Base-by-base conservation (phyloP, 495 filamentous ascomycete genomes). In the Penicillium chermesinum region DNA sequence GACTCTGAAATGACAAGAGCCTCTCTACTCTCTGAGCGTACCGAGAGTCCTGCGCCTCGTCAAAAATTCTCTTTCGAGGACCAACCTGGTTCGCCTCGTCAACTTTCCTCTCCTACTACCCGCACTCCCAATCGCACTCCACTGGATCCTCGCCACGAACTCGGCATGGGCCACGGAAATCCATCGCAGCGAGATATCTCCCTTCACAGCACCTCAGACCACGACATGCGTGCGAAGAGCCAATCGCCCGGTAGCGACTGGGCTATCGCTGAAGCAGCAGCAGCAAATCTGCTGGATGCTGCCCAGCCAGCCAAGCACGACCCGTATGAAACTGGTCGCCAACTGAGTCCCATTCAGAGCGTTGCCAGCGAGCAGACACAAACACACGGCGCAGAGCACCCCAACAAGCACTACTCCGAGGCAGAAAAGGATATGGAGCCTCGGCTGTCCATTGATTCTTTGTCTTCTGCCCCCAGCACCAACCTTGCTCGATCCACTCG, bases 1-100 rank as follows among this genome's bases (percentile, higher is more conserved):
- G 79, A 86, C 22, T 94, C 90, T 0, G 89, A 95, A 19, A 62
- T 96, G 40, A 97, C 93, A 2, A 78, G 93, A 60, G 83, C 86
- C 30, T 97, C 94, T 0, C 87, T 98, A 47, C 72, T 95, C 9
- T 91, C 93, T 4, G 84, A 88, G 32, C 81, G 85, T 18, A 90
- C 87, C 0, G 87, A 52, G 66, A 84, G 52, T 80, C 87, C 43
- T 53, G 53, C 50, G 30, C 52, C 59, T 17, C 61, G 58, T 36
- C 51, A 54, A 43, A 55, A 65, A 14, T 67, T 77, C 48, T 52
- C 54, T 15, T 69, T 62, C 2, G 64, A 79, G 16, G 81, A 87
- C 38, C 63, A 85, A 2, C 59, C 78, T 41, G 78, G 77, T 1
- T 77, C 74, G 12, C 66, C 75, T 2, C 64, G 64, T 30, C 74